phyloP scores from a whole-genome alignment of 1,139 yeast species.

The Lodderomyces margitis region DNA sequence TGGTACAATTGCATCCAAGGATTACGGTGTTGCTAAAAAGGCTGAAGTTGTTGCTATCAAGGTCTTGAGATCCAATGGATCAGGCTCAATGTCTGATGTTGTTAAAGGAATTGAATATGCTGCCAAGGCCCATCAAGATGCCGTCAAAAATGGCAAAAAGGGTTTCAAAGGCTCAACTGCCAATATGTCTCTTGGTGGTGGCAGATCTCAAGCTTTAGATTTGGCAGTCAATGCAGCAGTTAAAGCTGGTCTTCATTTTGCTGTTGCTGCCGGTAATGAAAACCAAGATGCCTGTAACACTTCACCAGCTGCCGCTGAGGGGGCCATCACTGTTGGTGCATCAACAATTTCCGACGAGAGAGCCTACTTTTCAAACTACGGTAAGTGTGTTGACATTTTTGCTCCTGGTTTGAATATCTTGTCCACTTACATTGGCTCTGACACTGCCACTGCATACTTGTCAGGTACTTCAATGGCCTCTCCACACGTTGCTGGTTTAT shows the following conservation, averaged over 20 bases:
- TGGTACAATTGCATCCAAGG: slow-evolving; percentile 73
- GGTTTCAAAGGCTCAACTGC: slow-evolving; percentile 85
- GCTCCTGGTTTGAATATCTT: slow-evolving; percentile 82
- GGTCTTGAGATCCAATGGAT: slow-evolving; percentile 73
- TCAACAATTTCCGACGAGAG: slow-evolving; percentile 70
- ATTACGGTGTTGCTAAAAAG: slow-evolving; percentile 77
- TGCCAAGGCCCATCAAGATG: slow-evolving; percentile 59
- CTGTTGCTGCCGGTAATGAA: slow-evolving; percentile 90
- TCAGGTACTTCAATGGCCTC: slow-evolving; percentile 99
- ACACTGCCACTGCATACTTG: slow-evolving; percentile 67
- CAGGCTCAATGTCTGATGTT: slow-evolving; percentile 79
- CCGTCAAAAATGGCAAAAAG: slow-evolving; percentile 53
- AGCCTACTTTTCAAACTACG: slow-evolving; percentile 81
- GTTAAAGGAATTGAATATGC: slow-evolving; percentile 80
- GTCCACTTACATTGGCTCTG: slow-evolving; percentile 86
- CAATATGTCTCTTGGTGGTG: slow-evolving; percentile 90
- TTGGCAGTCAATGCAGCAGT: slow-evolving; percentile 84
- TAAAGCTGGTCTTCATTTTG: slow-evolving; percentile 75
- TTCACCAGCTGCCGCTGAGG: slow-evolving; percentile 78
- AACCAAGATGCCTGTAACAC: slow-evolving; percentile 81
- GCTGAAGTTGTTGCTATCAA: slow-evolving; percentile 75
- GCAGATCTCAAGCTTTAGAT: slow-evolving; percentile 76
- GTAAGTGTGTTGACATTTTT: slow-evolving; percentile 80
- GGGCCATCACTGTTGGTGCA: slow-evolving; percentile 82
- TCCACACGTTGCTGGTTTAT: slow-evolving; percentile 91